These are phyloP conservation scores for Bruguiera hainesii DNA, from an alignment of 441 rosid species.

Conservation along the genomic window DNA sequence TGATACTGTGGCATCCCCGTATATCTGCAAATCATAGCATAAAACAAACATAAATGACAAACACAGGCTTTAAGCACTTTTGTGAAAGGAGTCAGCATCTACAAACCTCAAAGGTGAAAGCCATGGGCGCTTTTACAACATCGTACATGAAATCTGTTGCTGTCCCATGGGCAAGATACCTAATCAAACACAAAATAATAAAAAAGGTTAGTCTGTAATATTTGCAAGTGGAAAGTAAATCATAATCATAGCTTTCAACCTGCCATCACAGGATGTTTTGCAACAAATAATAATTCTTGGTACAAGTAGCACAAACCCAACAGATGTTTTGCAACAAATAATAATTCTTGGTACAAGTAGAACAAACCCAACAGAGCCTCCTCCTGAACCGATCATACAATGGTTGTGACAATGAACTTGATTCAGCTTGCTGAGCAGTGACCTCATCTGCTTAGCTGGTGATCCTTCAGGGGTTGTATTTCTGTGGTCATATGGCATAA, in stretches of 20 bases:
- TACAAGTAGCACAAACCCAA: slow-evolving; percentile 65
- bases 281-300: slow-evolving; percentile 11
- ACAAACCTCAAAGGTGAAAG: slow-evolving; percentile 98
- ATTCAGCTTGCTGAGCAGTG: slow-evolving; percentile 73
- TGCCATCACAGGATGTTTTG: neutral
- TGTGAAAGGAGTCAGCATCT: slow-evolving; percentile 14
- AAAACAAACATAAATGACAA: slow-evolving; percentile 11
- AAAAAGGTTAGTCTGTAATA: neutral
- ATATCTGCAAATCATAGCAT: slow-evolving; percentile 50
- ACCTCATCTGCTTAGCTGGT: slow-evolving; percentile 56
- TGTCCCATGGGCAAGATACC: slow-evolving; percentile 98
- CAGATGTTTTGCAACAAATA: slow-evolving; percentile 35
- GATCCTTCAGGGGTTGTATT: slow-evolving; percentile 79
- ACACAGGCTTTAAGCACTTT: slow-evolving; percentile 10
- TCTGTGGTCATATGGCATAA: slow-evolving; percentile 99
- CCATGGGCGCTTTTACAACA: slow-evolving; percentile 81
- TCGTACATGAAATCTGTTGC: slow-evolving; percentile 98
- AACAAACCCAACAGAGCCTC: slow-evolving; percentile 99
- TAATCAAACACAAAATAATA: slow-evolving; percentile 23
- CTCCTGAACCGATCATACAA: slow-evolving; percentile 95
- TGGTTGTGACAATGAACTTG: slow-evolving; percentile 66
- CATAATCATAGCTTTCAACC: neutral
- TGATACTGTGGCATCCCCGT: slow-evolving; percentile 65
- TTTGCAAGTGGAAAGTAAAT: neutral
- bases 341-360: slow-evolving; percentile 18